Percentiles rank a stretch among this genome's conserved stretches.
phyloP scores from a whole-genome alignment of 768 basidiomycete genomes.

The Leccinellum rugosiceps region DNA sequence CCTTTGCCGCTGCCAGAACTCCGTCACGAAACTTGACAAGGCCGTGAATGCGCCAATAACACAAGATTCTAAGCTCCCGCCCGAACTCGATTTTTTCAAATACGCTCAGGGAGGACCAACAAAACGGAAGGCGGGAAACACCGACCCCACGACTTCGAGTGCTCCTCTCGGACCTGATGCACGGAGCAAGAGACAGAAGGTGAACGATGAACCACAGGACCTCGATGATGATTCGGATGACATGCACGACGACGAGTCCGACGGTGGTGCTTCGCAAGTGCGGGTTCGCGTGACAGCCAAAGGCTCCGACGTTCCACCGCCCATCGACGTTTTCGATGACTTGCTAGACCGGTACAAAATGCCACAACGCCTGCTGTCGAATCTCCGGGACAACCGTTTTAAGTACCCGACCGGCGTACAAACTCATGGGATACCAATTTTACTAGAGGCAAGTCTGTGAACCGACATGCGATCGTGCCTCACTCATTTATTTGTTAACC shows the following conservation, averaged over 20 bases:
- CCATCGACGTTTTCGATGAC: constrained; percentile 55
- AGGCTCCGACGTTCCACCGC: constrained; percentile 64
- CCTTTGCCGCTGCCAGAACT: constrained; percentile 20
- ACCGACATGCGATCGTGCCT: background rate
- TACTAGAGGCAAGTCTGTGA: constrained; percentile 59
- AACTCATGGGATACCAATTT: constrained; percentile 72
- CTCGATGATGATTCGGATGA: constrained; percentile 20
- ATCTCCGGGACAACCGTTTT: constrained; percentile 60
- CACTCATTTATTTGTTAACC: background rate
- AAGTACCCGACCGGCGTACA: constrained; percentile 77
- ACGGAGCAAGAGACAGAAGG: constrained; percentile 30
- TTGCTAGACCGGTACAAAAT: constrained; percentile 57
- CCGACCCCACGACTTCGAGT: constrained; percentile 12
- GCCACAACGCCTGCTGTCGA: constrained; percentile 58
- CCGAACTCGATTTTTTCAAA: constrained; percentile 90
- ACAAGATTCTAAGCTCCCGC: constrained; percentile 56
- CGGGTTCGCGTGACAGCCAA: constrained; percentile 72
- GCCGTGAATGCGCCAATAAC: constrained; percentile 19
- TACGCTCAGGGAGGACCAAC: constrained; percentile 57
- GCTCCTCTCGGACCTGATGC: constrained; percentile 6
- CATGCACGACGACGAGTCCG: constrained; percentile 19
- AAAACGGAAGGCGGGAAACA: constrained; percentile 48
- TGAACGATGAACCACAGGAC: constrained; percentile 24
- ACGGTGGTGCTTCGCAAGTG: constrained; percentile 24
- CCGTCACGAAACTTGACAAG: constrained; percentile 21